phyloP scores from a whole-genome alignment of 371 early-diverging fungal species.

The Mucor lusitanicus region DNA sequence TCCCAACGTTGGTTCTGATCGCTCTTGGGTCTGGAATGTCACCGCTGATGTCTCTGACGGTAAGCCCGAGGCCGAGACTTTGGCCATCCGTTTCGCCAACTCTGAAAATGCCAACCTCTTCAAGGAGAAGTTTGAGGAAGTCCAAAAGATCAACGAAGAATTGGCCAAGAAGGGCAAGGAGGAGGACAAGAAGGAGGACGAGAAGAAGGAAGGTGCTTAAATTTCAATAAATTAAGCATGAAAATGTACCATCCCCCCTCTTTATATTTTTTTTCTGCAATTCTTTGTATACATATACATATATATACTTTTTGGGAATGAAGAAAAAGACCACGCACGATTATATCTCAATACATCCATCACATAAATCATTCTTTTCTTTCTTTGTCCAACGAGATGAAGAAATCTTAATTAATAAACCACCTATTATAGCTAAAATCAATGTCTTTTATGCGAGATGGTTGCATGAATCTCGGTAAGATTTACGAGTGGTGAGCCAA shows the following conservation, averaged over 20 bases:
- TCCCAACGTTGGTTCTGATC: conserved; percentile 95
- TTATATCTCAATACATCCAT: background rate
- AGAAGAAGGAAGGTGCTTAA: conserved; percentile 1
- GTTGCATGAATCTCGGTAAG: background rate
- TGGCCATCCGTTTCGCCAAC: conserved; percentile 97
- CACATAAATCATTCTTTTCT: background rate
- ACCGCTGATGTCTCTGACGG: conserved; percentile 91
- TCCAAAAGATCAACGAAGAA: conserved; percentile 39
- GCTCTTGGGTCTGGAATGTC: conserved; percentile 96
- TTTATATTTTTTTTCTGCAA: background rate
- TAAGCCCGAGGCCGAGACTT: conserved; percentile 76
- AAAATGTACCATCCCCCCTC: background rate
- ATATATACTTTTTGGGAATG: background rate
- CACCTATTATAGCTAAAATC: background rate
- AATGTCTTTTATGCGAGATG: background rate
- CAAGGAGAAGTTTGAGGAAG: conserved; percentile 56
- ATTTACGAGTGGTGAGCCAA: background rate
- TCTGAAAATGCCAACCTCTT: conserved; percentile 73
- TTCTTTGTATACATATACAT: background rate
- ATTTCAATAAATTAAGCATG: background rate
- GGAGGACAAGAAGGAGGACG: conserved; percentile 23
- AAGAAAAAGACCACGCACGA: background rate
- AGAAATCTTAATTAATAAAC: background rate
- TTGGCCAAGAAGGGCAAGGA: conserved; percentile 34
- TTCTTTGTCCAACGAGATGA: background rate